A percentile compares a stretch with the other conserved stretches of the same genome.
phyloP scores from a whole-genome alignment of 805 yeast genomes.

The Schwanniomyces pseudopolymorphus region DNA sequence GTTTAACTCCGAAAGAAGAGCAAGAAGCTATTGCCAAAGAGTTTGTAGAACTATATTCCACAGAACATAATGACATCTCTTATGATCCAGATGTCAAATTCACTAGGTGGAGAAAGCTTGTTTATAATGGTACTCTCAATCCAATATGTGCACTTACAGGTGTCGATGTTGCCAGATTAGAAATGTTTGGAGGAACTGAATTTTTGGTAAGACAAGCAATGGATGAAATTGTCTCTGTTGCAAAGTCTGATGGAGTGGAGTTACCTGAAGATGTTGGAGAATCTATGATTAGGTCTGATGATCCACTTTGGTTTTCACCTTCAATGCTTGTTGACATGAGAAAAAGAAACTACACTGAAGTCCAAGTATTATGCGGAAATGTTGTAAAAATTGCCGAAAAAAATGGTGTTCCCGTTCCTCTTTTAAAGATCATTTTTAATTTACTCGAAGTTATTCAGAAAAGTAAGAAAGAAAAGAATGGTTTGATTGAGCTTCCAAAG shows the following conservation, averaged over 20 bases:
- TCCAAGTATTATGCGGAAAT: slow-evolving; percentile 21
- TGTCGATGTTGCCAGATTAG: slow-evolving; percentile 23
- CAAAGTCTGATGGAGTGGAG: slow-evolving; percentile 18
- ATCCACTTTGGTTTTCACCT: slow-evolving; percentile 16
- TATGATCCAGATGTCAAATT: slow-evolving; percentile 45
- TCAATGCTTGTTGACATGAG: slow-evolving; percentile 23
- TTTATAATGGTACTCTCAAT: slow-evolving; percentile 24
- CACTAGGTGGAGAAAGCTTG: slow-evolving; percentile 24
- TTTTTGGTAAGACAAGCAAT: slow-evolving; percentile 16
- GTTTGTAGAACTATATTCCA: too few relatives aligned
- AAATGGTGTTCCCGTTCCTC: slow-evolving; percentile 16
- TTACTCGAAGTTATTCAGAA: slow-evolving; percentile 17
- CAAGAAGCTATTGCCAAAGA: slow-evolving; percentile 10
- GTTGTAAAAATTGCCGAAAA: slow-evolving; percentile 16
- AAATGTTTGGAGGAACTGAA: slow-evolving; percentile 19
- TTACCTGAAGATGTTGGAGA: slow-evolving; percentile 16
- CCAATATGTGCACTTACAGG: slow-evolving; percentile 20
- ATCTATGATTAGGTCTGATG: slow-evolving; percentile 17
- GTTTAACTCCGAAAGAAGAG: too few relatives aligned
- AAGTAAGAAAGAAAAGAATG: slow-evolving; percentile 15
- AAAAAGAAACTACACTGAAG: slow-evolving; percentile 19
- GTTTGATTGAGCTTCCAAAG: slow-evolving; percentile 15
- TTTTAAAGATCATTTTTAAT: slow-evolving; percentile 14
- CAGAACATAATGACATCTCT: too few relatives aligned
- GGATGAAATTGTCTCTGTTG: slow-evolving; percentile 20